Percentiles rank a stretch among this genome's conserved stretches.
Conservation (phyloP, 1,139 yeast genomes). For the Candida tetrigidarum region DNA sequence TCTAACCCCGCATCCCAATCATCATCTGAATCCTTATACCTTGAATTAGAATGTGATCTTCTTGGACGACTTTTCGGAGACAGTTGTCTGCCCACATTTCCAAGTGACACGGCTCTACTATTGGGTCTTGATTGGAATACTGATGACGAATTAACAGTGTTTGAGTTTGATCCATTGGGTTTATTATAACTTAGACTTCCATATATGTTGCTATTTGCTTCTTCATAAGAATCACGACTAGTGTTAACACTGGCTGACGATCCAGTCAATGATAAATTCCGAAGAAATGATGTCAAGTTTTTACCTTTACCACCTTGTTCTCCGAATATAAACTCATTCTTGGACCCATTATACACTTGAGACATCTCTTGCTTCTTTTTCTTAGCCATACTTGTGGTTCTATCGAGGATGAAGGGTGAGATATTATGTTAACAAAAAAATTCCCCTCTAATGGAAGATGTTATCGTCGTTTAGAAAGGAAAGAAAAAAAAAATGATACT, state of each 20-base stretch:
- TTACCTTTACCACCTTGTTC: constrained; percentile 73
- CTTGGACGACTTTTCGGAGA: constrained; percentile 10
- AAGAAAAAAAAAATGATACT: too few species aligned
- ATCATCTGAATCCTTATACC: constrained; percentile 73
- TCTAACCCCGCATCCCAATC: constrained; percentile 93
- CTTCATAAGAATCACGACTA: constrained; percentile 22
- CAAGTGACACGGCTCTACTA: constrained; percentile 25
- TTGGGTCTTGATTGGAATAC: constrained; percentile 16
- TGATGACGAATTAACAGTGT: constrained; percentile 20
- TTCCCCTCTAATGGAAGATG: too few species aligned
- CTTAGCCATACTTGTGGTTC: constrained; percentile 38
- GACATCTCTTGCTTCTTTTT: constrained; percentile 61
- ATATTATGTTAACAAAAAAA: too few species aligned
- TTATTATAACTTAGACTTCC: constrained; percentile 40
- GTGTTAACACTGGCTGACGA: constrained; percentile 15
- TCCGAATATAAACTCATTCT: constrained; percentile 66
- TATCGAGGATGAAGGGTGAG: too few species aligned
- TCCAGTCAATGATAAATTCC: constrained; percentile 46
- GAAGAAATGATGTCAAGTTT: constrained; percentile 60
- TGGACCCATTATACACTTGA: constrained; percentile 52
- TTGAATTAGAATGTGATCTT: constrained; percentile 18
- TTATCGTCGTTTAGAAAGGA: too few species aligned
- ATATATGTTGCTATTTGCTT: constrained; percentile 44
- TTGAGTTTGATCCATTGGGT: constrained; percentile 10
- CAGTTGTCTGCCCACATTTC: constrained; percentile 5